Conservation (phyloP, 2,329 filamentous ascomycete species). For the Pseudopithomyces maydicus region DNA sequence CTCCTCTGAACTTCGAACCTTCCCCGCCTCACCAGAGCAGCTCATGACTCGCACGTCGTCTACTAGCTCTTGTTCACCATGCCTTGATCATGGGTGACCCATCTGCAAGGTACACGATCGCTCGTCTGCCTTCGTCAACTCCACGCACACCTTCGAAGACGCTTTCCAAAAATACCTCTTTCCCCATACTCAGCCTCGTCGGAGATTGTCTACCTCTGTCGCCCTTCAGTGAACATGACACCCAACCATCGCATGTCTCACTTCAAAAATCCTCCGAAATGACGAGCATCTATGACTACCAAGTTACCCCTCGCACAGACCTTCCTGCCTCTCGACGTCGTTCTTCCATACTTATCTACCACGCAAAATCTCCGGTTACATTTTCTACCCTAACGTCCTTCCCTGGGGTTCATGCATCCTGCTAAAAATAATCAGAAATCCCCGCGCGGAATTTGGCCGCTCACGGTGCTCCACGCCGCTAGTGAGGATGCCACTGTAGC, state of each 20-base stretch:
- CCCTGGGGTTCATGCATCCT: neutral
- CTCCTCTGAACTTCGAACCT: neutral
- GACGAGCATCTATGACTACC: neutral
- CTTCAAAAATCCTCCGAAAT: neutral
- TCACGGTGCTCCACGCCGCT: too few relatives aligned
- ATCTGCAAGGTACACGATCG: neutral
- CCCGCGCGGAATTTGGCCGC: too few relatives aligned
- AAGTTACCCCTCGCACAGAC: neutral
- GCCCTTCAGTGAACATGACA: neutral
- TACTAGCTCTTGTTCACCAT: neutral
- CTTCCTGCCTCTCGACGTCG: neutral
- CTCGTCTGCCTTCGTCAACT: neutral
- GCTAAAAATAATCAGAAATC: neutral
- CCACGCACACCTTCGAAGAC: neutral
- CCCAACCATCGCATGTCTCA: neutral
- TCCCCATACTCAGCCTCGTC: conserved; percentile 1
- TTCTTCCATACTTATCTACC: neutral
- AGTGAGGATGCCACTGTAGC: too few relatives aligned
- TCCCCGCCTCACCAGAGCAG: neutral
- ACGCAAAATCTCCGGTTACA: neutral
- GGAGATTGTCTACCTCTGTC: conserved; percentile 4
- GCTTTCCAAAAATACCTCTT: neutral
- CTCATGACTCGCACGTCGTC: neutral
- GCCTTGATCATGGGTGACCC: neutral
- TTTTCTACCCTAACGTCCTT: neutral